Conservation (phyloP, 768 basidiomycete genomes). For the Myochromella boudieri region DNA sequence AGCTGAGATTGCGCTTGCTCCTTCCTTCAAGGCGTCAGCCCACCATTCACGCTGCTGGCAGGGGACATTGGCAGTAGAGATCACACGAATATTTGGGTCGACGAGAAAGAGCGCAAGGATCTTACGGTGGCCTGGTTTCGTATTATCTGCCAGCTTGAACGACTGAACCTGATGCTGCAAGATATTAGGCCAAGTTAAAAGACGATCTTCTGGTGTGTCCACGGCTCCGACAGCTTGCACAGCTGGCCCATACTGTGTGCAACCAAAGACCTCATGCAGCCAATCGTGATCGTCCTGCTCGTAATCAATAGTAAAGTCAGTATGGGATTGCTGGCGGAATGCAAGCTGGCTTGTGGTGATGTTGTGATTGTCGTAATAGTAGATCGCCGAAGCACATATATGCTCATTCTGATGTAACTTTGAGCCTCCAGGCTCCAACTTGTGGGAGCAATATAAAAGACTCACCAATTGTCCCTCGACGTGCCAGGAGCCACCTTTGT, state of each 20-base stretch:
- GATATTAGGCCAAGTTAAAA: constrained; percentile 17
- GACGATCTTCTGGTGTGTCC: constrained; percentile 13
- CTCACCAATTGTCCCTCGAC: constrained; percentile 17
- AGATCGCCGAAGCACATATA: constrained; percentile 19
- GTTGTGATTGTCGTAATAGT: constrained; percentile 17
- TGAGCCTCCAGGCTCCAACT: background rate
- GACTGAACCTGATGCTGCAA: constrained; percentile 15
- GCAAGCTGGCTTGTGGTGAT: constrained; percentile 11
- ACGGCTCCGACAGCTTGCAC: constrained; percentile 13
- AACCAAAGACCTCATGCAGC: constrained; percentile 8
- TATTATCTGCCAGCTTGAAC: constrained; percentile 11
- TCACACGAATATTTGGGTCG: constrained; percentile 20
- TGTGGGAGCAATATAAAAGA: background rate
- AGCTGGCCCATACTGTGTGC: background rate
- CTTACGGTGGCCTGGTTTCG: constrained; percentile 14
- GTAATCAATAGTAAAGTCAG: background rate
- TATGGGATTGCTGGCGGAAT: constrained; percentile 10
- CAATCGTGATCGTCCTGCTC: constrained; percentile 7
- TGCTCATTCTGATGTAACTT: constrained; percentile 15
- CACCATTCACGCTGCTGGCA: constrained; percentile 27
- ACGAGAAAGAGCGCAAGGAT: constrained; percentile 20
- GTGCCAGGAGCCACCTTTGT: constrained; percentile 16
- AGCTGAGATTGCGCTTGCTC: constrained; percentile 8
- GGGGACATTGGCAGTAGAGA: constrained; percentile 26
- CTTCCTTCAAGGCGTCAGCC: constrained; percentile 9